A percentile compares a stretch with the other conserved stretches of the same genome.
Evolutionary conservation across 108 stramenopile genomes (phyloP).

Genomic region (Pelagomonas calceolata): DNA sequence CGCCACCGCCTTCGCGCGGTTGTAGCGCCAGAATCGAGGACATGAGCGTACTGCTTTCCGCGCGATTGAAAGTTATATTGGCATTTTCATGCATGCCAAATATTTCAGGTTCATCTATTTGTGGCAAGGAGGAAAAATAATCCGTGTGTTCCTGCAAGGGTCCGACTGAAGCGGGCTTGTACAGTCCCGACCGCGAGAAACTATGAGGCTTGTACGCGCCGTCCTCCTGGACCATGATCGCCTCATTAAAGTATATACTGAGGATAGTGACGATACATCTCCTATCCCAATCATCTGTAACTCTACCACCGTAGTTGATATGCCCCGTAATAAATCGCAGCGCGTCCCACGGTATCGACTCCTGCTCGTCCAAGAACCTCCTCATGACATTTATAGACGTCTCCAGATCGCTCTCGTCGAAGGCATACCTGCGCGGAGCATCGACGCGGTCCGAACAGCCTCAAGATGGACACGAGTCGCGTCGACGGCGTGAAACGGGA

Average conservation of each 20-base stretch:
- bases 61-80: conserved; percentile 50
- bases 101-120: conserved; percentile 44
- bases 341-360: conserved; percentile 47
- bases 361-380: conserved; percentile 46
- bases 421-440: no score
- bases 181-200: conserved; percentile 36
- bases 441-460: no score
- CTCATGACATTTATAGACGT: conserved; percentile 40
- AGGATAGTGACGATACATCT: conserved; percentile 47
- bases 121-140: conserved; percentile 39
- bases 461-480: no score
- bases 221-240: conserved; percentile 22
- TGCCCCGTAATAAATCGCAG: conserved; percentile 53
- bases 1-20: conserved; percentile 34
- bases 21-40: conserved; percentile 35
- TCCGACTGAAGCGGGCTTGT: conserved; percentile 37
- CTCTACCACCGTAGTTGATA: conserved; percentile 60
- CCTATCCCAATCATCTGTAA: conserved; percentile 58
- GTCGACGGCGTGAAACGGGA: no score
- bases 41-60: conserved; percentile 36
- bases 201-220: conserved; percentile 12
- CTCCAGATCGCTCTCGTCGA: conserved; percentile 53
- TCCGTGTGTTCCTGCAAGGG: conserved; percentile 10
- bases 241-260: conserved; percentile 31
- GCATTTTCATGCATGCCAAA: conserved; percentile 66